Conservation (phyloP, 257 asterid genomes). For the Solanum peruvianum region DNA sequence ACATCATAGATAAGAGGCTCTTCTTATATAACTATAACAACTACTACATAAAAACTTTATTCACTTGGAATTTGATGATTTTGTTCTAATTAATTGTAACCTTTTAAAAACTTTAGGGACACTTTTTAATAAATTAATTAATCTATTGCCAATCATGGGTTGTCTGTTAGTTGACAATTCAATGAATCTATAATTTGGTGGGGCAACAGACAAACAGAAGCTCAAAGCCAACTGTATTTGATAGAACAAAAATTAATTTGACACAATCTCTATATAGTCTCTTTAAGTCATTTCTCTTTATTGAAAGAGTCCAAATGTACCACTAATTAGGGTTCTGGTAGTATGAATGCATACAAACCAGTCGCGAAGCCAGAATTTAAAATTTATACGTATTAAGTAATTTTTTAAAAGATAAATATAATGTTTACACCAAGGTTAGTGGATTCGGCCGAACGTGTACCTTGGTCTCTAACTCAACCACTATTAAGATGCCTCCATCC, state of each 20-base stretch:
- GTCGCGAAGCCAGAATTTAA: neutral
- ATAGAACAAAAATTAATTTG: conserved; percentile 1
- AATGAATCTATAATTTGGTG: conserved; percentile 38
- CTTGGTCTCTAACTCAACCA: neutral
- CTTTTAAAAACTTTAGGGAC: neutral
- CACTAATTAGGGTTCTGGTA: neutral
- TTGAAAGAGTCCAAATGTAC: neutral
- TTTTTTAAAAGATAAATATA: neutral
- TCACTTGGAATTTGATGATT: neutral
- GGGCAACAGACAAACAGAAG: conserved; percentile 60
- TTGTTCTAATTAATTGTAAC: neutral
- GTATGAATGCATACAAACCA: neutral
- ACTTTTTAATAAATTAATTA: neutral
- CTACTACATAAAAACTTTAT: neutral
- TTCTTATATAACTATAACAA: neutral
- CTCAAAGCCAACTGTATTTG: conserved; percentile 44
- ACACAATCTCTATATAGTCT: neutral
- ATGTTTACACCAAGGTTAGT: neutral
- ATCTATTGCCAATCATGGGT: conserved; percentile 36
- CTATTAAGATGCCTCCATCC: no score
- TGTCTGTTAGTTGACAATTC: conserved; percentile 32
- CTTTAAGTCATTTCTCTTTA: conserved; percentile 6
- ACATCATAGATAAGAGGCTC: neutral
- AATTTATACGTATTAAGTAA: neutral
- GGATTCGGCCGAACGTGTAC: neutral